Conservation (phyloP, 306 rosid genomes). For the Fragaria nilgerrensis region DNA sequence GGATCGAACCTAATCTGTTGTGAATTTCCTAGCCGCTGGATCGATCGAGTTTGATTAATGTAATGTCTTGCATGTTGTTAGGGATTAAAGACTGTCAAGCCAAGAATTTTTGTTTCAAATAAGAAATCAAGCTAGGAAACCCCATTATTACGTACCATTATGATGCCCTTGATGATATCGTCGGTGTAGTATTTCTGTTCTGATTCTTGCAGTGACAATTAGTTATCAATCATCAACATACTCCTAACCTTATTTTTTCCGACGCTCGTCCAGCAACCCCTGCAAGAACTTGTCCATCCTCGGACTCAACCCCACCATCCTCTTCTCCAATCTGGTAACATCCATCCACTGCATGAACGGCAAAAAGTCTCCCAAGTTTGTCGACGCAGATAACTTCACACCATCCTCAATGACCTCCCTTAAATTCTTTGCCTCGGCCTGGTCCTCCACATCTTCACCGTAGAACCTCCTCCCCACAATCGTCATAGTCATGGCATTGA, state of each 20-base stretch:
- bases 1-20: neutral
- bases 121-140: neutral
- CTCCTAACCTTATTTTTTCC: neutral
- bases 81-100: neutral
- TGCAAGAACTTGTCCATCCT: conserved; percentile 32
- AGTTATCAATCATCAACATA: conserved; percentile 28
- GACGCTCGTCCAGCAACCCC: conserved; percentile 30
- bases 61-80: neutral
- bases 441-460: conserved; percentile 20
- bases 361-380: conserved; percentile 29
- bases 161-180: conserved; percentile 28
- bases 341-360: conserved; percentile 23
- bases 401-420: conserved; percentile 17
- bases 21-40: neutral
- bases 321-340: conserved; percentile 19
- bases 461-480: conserved; percentile 41
- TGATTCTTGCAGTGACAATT: conserved; percentile 24
- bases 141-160: neutral
- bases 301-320: conserved; percentile 8
- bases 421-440: conserved; percentile 21
- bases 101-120: neutral
- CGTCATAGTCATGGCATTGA: conserved; percentile 37
- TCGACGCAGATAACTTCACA: neutral
- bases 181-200: conserved; percentile 28
- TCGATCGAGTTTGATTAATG: neutral